Evolutionary conservation across 2,329 filamentous ascomycete genomes (phyloP), one percentile per base, ranked within the genome.

Genomic region (Aspergillus ibericus): DNA sequence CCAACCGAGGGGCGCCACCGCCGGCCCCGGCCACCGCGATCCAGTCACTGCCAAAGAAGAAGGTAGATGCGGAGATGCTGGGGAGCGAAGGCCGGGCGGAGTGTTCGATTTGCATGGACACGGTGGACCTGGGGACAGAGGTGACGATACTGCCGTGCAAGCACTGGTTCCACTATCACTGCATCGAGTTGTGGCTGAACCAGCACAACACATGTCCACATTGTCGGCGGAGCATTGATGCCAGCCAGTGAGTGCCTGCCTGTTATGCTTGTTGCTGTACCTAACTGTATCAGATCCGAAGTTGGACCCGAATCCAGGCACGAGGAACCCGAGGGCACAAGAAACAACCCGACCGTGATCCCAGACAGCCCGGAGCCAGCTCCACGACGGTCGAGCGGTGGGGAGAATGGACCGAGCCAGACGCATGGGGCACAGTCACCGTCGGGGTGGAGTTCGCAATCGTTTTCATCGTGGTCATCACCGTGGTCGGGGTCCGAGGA

Each of bases 71-170:
- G 58, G 83, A 88, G 42, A 88, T 96, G 83, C 80, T 96, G 55
- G 84, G 83, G 6, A 76, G 78, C 5, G 90, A 89, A 58, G 88
- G 87, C 42, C 83, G 80, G 53, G 85, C 84, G 1, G 93, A 97
- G 70, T 99, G 95, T 74, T 93, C 91, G 35, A 96, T 99, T 59
- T 99, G 95, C 76, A 96, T 98, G 80, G 92, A 97, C 56, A 85
- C 90, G 27, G 88, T 96, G 61, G 82, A 85, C 25, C 70, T 90
- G 35, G 89, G 87, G 10, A 87, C 90, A 29, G 86, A 90, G 70
- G 91, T 93, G 5, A 85, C 90, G 0, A 83, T 88, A 47, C 77
- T 99, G 52, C 92, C 92, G 0, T 99, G 95, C 77, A 89, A 86
- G 59, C 95, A 99, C 71, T 96, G 92, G 91, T 98, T 96, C 73